Evolutionary conservation across 306 rosid genomes (phyloP).

Genomic region (Castanea mollissima): DNA sequence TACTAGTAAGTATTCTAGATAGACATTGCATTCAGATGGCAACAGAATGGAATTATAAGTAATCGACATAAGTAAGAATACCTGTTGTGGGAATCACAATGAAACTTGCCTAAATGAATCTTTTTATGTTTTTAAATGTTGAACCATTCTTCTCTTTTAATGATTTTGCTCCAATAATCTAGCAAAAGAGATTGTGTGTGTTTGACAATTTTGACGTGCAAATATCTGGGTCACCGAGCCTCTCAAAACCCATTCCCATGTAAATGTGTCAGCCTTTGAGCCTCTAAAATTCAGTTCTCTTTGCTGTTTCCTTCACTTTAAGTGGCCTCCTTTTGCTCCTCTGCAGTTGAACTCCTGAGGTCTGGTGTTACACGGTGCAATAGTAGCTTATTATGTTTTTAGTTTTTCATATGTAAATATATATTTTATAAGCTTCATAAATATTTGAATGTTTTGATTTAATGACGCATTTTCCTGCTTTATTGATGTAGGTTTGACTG

Average conservation of each 20-base stretch:
- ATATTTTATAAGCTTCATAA: not conserved
- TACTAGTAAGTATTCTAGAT: slow-evolving; percentile 50
- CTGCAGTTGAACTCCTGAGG: not conserved
- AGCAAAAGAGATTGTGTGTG: not conserved
- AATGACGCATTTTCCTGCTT: slow-evolving; percentile 13
- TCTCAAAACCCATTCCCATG: not conserved
- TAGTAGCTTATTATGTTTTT: not conserved
- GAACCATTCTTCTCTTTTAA: not conserved
- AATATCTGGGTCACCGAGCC: not conserved
- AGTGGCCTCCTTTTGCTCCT: not conserved
- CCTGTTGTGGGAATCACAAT: not conserved
- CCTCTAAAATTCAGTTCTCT: not conserved
- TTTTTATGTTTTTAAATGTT: not conserved
- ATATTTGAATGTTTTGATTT: not conserved
- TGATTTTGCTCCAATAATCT: not conserved
- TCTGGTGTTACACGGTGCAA: not conserved
- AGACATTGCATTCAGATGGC: slow-evolving; percentile 1
- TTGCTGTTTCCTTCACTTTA: not conserved
- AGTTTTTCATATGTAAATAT: not conserved
- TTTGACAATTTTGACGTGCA: not conserved
- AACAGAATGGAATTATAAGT: not conserved
- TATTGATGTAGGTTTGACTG: slow-evolving; percentile 68
- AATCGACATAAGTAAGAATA: not conserved
- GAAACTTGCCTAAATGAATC: not conserved
- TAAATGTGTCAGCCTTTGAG: not conserved